Conservation (phyloP, 106 monocot genomes). For the Dioscorea dumetorum region DNA sequence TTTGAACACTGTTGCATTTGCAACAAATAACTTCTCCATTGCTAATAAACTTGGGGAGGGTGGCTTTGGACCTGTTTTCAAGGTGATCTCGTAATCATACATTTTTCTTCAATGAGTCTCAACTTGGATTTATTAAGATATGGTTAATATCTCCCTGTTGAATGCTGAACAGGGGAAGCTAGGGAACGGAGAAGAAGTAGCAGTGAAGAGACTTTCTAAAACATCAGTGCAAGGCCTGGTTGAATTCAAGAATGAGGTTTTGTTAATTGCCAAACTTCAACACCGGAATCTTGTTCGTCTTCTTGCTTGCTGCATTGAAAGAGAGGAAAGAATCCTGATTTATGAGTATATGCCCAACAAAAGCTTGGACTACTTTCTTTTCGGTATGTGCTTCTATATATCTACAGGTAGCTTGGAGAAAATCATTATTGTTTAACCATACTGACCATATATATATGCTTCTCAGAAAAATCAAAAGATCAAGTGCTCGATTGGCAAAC, state of each 20-base stretch:
- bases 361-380: neutral
- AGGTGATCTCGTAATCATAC: neutral
- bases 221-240: neutral
- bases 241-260: conserved; percentile 1
- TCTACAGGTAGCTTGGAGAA: neutral
- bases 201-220: neutral
- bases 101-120: no score
- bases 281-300: conserved; percentile 5
- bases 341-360: conserved; percentile 4
- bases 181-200: neutral
- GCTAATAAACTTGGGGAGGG: conserved; percentile 12
- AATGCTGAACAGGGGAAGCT: neutral
- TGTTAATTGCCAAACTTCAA: conserved; percentile 1
- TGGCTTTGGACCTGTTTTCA: conserved; percentile 12
- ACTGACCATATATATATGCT: neutral
- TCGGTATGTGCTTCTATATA: neutral
- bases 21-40: conserved; percentile 5
- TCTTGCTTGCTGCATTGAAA: neutral
- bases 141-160: no score
- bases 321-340: neutral
- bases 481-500: neutral
- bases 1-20: neutral
- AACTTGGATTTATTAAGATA: no score
- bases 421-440: neutral
- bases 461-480: neutral